Evolutionary conservation across 139 green algal species (phyloP), one percentile per base, ranked within the genome.

Genomic region (Coelastrella sp.): DNA sequence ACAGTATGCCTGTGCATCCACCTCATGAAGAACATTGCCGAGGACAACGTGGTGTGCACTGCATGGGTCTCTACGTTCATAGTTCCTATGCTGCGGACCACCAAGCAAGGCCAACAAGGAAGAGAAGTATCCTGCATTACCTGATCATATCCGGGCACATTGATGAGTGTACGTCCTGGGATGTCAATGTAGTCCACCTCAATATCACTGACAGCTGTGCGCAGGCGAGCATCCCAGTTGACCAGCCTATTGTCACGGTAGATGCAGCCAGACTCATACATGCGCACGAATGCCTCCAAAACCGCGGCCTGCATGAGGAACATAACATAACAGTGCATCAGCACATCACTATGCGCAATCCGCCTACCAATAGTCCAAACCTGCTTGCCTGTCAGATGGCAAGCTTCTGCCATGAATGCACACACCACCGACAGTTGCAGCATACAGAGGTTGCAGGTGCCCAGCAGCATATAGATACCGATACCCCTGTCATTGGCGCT

Each of bases 231-330:
- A 93, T 95, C 96, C 98, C 98, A 99, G 96, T 99, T 99, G 66
- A 99, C 98, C 58, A 99, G 95, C 59, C 98, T 96, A 94, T 99
- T 98, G 91, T 99, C 98, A 47, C 98, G 94, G 95, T 99, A 99
- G 92, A 99, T 97, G 74, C 97, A 92, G 16, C 97, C 97, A 7
- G 97, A 91, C 20, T 96, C 93, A 84, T 97, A 92, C 94, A 99
- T 96, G 79, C 92, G 90, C 91, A 98, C 92, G 86, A 96, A 96
- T 2, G 93, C 92, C 81, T 96, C 93, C 20, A 92, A 86, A 56
- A 97, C 94, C 16, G 94, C 92, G 17, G 83, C 74, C 89, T 94
- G 74, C 3, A 14, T 57, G 7, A 57, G 74, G 74, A 47, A 47
- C 32, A 47, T 47, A 47, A 47, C 22, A 76, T 32, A 22, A 76